Percentiles rank a stretch among this genome's conserved stretches.
phyloP scores from a whole-genome alignment of 495 filamentous ascomycete species.

The Xanthoparmelia taractica region DNA sequence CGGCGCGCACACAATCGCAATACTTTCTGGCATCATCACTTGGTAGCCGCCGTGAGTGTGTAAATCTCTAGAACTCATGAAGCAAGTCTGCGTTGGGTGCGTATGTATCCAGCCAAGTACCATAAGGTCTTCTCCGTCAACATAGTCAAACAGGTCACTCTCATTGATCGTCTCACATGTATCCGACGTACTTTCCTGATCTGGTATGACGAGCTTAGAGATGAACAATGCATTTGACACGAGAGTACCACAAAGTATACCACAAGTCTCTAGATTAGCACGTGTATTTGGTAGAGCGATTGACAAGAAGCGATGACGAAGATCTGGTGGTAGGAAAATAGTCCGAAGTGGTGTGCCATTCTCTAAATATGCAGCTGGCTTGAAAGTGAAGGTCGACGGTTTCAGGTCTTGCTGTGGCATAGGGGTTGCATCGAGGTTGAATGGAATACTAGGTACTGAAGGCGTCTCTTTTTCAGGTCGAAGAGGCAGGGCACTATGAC shows the following conservation, averaged over 20 bases:
- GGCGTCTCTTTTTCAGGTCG: conserved; percentile 32
- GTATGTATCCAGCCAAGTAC: conserved; percentile 98
- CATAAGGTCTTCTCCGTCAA: conserved; percentile 74
- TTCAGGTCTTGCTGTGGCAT: conserved; percentile 37
- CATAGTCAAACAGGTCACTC: conserved; percentile 74
- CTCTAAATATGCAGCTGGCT: conserved; percentile 78
- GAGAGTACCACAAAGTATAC: conserved; percentile 81
- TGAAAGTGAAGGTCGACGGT: conserved; percentile 63
- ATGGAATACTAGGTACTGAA: conserved; percentile 10
- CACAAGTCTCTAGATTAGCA: conserved; percentile 84
- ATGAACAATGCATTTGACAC: conserved; percentile 93
- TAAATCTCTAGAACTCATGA: conserved; percentile 89
- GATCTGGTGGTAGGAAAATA: conserved; percentile 69
- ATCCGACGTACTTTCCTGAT: conserved; percentile 80
- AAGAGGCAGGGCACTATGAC: conserved; percentile 27
- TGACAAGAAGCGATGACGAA: conserved; percentile 64
- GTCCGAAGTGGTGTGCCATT: conserved; percentile 79
- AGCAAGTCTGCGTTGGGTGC: conserved; percentile 92
- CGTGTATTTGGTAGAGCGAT: conserved; percentile 68
- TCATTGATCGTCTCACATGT: conserved; percentile 93
- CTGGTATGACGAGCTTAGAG: conserved; percentile 76
- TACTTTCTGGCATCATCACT: conserved; percentile 86
- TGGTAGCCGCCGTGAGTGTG: conserved; percentile 93
- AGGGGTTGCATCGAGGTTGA: conserved; percentile 27
- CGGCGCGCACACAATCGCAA: conserved; percentile 94